phyloP scores from a whole-genome alignment of 2,329 filamentous ascomycete species.

The Pyrenochaeta sp. region DNA sequence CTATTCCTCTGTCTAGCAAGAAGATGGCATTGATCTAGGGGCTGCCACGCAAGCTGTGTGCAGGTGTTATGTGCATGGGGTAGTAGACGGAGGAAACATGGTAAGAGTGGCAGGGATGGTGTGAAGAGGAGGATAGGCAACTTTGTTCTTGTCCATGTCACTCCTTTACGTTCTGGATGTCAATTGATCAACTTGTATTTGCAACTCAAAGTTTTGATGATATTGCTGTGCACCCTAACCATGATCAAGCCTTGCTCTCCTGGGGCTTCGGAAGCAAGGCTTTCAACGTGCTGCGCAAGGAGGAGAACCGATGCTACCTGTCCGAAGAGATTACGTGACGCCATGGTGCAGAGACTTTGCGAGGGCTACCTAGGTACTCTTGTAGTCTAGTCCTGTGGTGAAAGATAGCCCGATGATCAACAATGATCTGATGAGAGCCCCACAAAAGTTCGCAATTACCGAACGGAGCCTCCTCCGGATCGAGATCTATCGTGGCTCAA shows the following conservation, averaged over 20 bases:
- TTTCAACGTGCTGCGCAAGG: no score
- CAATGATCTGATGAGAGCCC: not conserved
- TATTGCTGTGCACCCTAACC: not conserved
- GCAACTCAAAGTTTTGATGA: not conserved
- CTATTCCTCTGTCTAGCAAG: conserved; percentile 13
- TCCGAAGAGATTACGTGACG: no score
- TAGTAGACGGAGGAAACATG: not conserved
- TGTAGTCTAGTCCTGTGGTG: not conserved
- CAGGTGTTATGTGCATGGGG: not conserved
- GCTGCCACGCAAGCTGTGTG: no score
- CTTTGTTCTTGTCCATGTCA: conserved; percentile 21
- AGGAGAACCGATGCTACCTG: no score
- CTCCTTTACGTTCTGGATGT: conserved; percentile 25
- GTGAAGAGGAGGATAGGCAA: not conserved
- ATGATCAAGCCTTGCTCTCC: no score
- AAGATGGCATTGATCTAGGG: conserved; percentile 4
- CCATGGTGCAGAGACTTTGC: no score
- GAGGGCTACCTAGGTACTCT: no score
- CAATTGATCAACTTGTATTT: conserved; percentile 4
- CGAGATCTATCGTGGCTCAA: no score
- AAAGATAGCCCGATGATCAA: not conserved
- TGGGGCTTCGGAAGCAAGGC: no score
- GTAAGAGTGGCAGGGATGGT: not conserved
- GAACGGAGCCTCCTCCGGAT: not conserved
- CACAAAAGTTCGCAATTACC: not conserved